Evolutionary conservation across 345 rosid species (phyloP).

Genomic region (Eucalyptus grandis): DNA sequence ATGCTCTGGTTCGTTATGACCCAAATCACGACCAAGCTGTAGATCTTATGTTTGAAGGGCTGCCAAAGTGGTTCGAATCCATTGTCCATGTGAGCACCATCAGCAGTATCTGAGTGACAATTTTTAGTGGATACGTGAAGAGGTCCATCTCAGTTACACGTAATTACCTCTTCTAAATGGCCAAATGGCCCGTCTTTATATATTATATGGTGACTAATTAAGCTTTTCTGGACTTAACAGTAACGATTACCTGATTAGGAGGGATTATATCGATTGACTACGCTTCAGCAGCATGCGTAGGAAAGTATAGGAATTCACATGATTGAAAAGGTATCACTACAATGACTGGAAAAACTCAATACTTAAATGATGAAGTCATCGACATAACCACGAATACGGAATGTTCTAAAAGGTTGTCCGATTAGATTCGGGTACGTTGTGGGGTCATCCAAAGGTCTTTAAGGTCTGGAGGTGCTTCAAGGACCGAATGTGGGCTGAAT

Average conservation of each 20-base stretch:
- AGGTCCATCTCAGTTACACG: neutral
- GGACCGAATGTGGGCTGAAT: neutral
- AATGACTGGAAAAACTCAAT: neutral
- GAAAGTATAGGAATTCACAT: neutral
- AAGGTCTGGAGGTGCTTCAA: neutral
- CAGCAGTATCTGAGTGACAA: neutral
- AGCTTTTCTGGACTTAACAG: neutral
- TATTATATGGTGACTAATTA: neutral
- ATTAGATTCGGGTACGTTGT: neutral
- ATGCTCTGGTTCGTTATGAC: constrained; percentile 5
- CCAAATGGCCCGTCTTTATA: neutral
- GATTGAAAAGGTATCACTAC: neutral
- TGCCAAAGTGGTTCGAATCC: constrained; percentile 10
- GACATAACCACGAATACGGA: neutral
- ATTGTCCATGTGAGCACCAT: constrained; percentile 3
- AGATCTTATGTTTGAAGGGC: neutral
- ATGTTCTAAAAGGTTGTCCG: neutral
- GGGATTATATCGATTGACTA: neutral
- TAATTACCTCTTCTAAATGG: neutral
- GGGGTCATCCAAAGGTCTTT: neutral
- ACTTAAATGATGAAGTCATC: neutral
- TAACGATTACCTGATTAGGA: neutral
- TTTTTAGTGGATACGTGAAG: neutral
- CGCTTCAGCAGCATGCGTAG: neutral
- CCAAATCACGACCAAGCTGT: neutral